Conservation (phyloP, 2,329 filamentous ascomycete species). For the Pseudodiploospora longispora region DNA sequence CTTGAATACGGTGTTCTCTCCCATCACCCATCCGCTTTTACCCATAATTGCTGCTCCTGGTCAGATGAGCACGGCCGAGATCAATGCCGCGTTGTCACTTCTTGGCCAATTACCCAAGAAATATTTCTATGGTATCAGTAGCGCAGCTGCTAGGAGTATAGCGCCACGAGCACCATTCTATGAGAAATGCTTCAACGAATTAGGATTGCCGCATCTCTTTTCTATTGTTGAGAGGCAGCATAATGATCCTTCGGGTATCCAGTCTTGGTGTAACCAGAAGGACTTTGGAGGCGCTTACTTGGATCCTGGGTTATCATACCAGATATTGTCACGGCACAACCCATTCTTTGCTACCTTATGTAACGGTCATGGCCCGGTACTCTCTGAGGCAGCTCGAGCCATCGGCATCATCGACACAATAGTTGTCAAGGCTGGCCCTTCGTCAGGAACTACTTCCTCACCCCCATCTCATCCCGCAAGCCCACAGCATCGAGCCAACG, state of each 20-base stretch:
- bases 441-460: conserved; percentile 34
- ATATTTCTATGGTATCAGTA: conserved; percentile 73
- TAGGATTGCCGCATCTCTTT: conserved; percentile 80
- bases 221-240: conserved; percentile 64
- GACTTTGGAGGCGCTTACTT: conserved; percentile 78
- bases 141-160: conserved; percentile 50
- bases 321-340: conserved; percentile 50
- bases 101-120: conserved; percentile 75
- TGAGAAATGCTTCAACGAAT: conserved; percentile 73
- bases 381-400: conserved; percentile 68
- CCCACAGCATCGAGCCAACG: conserved; percentile 26
- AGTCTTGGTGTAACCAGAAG: conserved; percentile 62
- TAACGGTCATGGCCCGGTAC: conserved; percentile 42
- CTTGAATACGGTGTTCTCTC: conserved; percentile 78
- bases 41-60: conserved; percentile 80
- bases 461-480: conserved; percentile 42
- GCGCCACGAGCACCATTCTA: conserved; percentile 77
- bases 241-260: conserved; percentile 57
- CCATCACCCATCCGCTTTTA: conserved; percentile 77
- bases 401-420: conserved; percentile 82
- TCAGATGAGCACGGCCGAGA: conserved; percentile 77
- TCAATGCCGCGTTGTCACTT: conserved; percentile 69
- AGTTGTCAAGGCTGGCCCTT: conserved; percentile 46
- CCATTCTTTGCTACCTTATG: conserved; percentile 43
- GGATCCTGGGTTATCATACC: conserved; percentile 59